phyloP scores from a whole-genome alignment of 179 eudicot genomes.

The Camellia oleifera region DNA sequence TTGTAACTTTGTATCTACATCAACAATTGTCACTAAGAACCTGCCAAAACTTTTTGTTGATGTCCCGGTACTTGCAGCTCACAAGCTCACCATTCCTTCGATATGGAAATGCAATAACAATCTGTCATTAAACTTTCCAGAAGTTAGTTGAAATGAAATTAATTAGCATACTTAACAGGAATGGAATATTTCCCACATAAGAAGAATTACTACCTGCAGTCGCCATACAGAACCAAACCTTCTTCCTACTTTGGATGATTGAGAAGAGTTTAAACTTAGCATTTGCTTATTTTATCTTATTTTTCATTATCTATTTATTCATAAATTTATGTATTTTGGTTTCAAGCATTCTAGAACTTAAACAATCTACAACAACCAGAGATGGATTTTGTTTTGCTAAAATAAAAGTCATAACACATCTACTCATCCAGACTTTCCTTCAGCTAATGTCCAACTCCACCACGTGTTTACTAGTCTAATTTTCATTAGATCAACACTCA shows the following conservation, averaged over 20 bases:
- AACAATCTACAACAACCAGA: too few species aligned
- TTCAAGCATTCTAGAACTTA: too few species aligned
- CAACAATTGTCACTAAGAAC: conserved; percentile 30
- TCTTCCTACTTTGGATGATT: neutral
- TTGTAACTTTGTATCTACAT: neutral
- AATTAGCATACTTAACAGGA: conserved; percentile 5
- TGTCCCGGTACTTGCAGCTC: conserved; percentile 84
- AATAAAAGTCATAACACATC: too few species aligned
- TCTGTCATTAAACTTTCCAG: conserved; percentile 39
- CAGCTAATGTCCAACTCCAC: too few species aligned
- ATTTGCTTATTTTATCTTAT: neutral
- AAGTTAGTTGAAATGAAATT: conserved; percentile 13
- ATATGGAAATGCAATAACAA: conserved; percentile 82
- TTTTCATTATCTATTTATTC: neutral
- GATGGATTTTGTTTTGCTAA: too few species aligned
- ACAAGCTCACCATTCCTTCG: conserved; percentile 59
- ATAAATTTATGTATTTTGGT: too few species aligned
- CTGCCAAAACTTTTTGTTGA: conserved; percentile 87
- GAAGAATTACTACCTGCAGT: neutral
- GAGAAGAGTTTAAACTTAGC: neutral
- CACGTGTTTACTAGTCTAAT: too few species aligned
- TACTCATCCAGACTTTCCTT: too few species aligned
- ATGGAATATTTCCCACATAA: conserved; percentile 13
- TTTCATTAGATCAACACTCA: too few species aligned
- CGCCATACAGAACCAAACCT: neutral